phyloP scores from a whole-genome alignment of 2,329 filamentous ascomycete genomes.

The Sporothrix mexicana region DNA sequence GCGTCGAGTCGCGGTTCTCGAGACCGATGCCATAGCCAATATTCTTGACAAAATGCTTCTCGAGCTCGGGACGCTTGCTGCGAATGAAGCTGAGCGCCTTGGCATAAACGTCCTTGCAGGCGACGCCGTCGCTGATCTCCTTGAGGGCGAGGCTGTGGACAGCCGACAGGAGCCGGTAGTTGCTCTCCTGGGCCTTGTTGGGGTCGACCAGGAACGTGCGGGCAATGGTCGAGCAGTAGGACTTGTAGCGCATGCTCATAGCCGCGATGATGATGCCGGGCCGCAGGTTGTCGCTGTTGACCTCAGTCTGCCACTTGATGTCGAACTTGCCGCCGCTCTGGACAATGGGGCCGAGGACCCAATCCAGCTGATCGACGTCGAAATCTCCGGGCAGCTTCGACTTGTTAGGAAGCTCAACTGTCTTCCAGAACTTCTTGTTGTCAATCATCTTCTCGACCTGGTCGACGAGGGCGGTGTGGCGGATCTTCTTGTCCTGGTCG shows the following conservation, averaged over 20 bases:
- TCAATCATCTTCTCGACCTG: constrained; percentile 92
- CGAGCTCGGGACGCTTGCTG: constrained; percentile 91
- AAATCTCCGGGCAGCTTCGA: constrained; percentile 85
- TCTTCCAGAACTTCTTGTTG: constrained; percentile 91
- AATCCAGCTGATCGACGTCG: constrained; percentile 87
- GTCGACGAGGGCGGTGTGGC: constrained; percentile 82
- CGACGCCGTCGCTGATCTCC: constrained; percentile 83
- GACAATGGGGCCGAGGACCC: constrained; percentile 87
- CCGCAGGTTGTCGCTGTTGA: constrained; percentile 82
- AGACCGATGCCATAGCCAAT: constrained; percentile 92
- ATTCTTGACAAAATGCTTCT: constrained; percentile 92
- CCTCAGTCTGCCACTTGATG: constrained; percentile 76
- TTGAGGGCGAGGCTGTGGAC: constrained; percentile 91
- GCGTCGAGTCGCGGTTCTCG: constrained; percentile 82
- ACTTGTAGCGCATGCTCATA: constrained; percentile 92
- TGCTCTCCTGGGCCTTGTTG: constrained; percentile 92
- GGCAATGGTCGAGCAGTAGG: constrained; percentile 89
- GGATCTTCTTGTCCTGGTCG: constrained; percentile 96
- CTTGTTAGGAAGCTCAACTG: constrained; percentile 69
- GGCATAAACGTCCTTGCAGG: constrained; percentile 87
- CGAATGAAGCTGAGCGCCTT: constrained; percentile 83
- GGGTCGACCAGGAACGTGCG: constrained; percentile 96
- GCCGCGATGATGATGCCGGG: constrained; percentile 92
- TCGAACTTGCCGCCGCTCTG: constrained; percentile 98
- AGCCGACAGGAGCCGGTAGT: constrained; percentile 85